A percentile compares a stretch with the other conserved stretches of the same genome.
Evolutionary conservation across 2,329 filamentous ascomycete species (phyloP).

Genomic region (Chaetomiaceae sp.): DNA sequence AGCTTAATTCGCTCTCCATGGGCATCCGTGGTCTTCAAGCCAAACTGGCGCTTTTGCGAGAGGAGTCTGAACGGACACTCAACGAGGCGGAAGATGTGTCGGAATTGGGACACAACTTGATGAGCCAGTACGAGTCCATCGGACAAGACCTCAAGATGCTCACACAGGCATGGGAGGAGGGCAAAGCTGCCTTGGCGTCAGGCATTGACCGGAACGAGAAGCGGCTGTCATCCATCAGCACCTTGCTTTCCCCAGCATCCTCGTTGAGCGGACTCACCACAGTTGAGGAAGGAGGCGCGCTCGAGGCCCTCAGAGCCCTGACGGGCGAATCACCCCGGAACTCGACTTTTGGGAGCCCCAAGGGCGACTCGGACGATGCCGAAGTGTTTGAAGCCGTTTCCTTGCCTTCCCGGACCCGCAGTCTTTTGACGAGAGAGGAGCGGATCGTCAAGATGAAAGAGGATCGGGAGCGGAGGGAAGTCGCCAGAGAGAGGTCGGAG

Average conservation of each 20-base stretch:
- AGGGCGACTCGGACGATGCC: constrained; percentile 60
- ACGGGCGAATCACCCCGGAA: constrained; percentile 61
- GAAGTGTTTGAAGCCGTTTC: constrained; percentile 92
- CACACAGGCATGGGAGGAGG: constrained; percentile 80
- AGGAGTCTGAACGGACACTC: constrained; percentile 77
- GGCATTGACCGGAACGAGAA: constrained; percentile 79
- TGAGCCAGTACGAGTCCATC: constrained; percentile 92
- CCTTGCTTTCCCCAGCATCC: constrained; percentile 52
- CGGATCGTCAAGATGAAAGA: constrained; percentile 83
- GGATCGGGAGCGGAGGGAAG: constrained; percentile 70
- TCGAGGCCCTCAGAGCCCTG: constrained; percentile 68
- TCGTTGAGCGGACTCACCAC: constrained; percentile 65
- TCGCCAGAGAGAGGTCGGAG: constrained; percentile 68
- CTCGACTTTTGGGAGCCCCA: constrained; percentile 46
- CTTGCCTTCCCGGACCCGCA: constrained; percentile 63
- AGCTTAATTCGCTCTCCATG: constrained; percentile 81
- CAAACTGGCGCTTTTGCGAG: constrained; percentile 85
- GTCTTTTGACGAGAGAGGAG: constrained; percentile 75
- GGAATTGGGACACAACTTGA: constrained; percentile 71
- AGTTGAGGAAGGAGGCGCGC: constrained; percentile 47
- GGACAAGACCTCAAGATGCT: constrained; percentile 78
- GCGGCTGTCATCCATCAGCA: constrained; percentile 59
- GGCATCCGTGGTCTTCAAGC: constrained; percentile 90
- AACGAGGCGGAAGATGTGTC: constrained; percentile 68
- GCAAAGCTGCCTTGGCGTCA: constrained; percentile 73